phyloP scores from a whole-genome alignment of 805 yeast species.

The Pichia scutulata region DNA sequence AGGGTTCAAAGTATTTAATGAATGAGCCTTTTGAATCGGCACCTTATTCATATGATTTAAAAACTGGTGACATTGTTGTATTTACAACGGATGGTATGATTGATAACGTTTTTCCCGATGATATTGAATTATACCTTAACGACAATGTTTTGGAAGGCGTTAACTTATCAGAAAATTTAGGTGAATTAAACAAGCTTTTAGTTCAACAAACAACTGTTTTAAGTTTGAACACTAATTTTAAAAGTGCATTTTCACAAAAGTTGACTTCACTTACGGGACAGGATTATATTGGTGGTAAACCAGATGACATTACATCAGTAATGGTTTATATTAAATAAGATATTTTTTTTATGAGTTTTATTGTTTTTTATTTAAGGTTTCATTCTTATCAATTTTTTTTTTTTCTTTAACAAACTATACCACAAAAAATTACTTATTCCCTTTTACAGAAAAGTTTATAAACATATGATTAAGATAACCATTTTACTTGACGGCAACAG shows the following conservation, averaged over 20 bases:
- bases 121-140: conserved; percentile 58
- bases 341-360: not conserved
- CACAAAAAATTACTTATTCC: too few relatives aligned
- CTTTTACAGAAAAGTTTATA: too few relatives aligned
- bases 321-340: conserved; percentile 51
- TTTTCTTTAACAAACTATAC: too few relatives aligned
- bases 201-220: conserved; percentile 61
- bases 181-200: conserved; percentile 42
- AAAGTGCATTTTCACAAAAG: conserved; percentile 83
- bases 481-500: too few relatives aligned
- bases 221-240: conserved; percentile 64
- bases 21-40: conserved; percentile 69
- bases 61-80: conserved; percentile 66
- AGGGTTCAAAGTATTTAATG: conserved; percentile 57
- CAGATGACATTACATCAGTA: conserved; percentile 86
- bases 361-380: not conserved
- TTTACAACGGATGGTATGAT: conserved; percentile 93
- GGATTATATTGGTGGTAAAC: conserved; percentile 82
- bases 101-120: conserved; percentile 72
- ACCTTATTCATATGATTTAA: conserved; percentile 53
- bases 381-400: not conserved
- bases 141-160: conserved; percentile 35
- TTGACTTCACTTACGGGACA: conserved; percentile 58
- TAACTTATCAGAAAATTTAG: conserved; percentile 8
- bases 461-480: too few relatives aligned